Conservation (phyloP, 179 eudicot species). For the Beta lomatogona region DNA sequence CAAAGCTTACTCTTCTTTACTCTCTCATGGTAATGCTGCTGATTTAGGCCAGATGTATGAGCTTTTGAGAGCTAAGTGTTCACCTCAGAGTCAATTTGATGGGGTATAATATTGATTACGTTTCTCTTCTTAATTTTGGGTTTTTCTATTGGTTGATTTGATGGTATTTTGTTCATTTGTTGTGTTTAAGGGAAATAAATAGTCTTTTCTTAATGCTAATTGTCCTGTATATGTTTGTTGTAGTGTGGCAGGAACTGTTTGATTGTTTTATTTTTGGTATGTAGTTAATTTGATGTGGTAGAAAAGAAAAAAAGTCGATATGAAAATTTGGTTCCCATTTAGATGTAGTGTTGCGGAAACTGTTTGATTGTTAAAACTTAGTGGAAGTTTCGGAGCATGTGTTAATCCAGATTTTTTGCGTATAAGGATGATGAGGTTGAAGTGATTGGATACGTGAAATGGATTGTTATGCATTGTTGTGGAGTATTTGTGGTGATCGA, state of each 20-base stretch:
- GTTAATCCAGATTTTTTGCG: not conserved
- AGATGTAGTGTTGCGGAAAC: not conserved
- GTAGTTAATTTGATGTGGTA: not conserved
- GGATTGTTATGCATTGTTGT: not conserved
- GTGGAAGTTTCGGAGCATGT: not conserved
- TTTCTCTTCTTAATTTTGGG: not conserved
- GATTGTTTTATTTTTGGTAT: not conserved
- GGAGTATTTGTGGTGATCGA: not conserved
- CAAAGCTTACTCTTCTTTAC: slow-evolving; percentile 71
- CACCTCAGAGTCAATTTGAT: slow-evolving; percentile 83
- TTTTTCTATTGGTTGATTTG: slow-evolving; percentile 6
- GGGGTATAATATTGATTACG: slow-evolving; percentile 53
- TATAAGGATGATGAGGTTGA: not conserved
- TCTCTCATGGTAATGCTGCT: slow-evolving; percentile 96
- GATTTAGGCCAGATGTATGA: slow-evolving; percentile 96
- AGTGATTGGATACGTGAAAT: not conserved
- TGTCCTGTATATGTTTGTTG: not conserved
- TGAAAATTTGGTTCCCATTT: not conserved
- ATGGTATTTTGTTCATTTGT: not conserved
- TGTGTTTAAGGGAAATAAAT: not conserved
- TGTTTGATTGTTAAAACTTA: slow-evolving; percentile 10
- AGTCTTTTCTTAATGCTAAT: not conserved
- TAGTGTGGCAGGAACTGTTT: not conserved
- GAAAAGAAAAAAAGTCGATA: not conserved
- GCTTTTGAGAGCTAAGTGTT: slow-evolving; percentile 76